Evolutionary conservation across 176 grass and related monocot genomes (phyloP).

Genomic region (Neostapfia colusana): DNA sequence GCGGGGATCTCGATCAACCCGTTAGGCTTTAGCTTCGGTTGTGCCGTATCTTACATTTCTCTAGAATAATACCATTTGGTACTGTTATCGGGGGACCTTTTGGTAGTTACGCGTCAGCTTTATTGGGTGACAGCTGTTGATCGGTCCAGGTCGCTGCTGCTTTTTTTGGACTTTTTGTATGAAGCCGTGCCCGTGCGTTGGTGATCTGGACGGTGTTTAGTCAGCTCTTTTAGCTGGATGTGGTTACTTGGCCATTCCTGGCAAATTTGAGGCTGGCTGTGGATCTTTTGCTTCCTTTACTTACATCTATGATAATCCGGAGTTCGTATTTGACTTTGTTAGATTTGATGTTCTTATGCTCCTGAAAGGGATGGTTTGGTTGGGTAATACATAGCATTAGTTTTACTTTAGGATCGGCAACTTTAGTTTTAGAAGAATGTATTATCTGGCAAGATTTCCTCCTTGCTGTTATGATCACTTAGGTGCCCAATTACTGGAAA

Average conservation of each 20-base stretch:
- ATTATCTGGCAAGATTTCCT: background rate
- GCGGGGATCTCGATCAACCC: background rate
- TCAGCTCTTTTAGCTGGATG: slow-evolving; percentile 1
- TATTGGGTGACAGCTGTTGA: background rate
- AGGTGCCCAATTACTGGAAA: slow-evolving; percentile 19
- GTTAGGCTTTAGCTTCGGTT: background rate
- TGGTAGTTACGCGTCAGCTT: background rate
- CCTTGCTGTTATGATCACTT: slow-evolving; percentile 12
- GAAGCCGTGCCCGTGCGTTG: background rate
- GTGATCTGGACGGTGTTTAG: background rate
- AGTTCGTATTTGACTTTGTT: background rate
- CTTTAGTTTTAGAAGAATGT: background rate
- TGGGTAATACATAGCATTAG: background rate
- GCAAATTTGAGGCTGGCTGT: background rate
- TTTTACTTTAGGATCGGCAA: background rate
- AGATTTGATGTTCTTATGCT: background rate
- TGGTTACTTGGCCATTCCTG: background rate
- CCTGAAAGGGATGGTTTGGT: background rate
- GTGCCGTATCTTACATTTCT: slow-evolving; percentile 1
- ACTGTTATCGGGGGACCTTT: background rate
- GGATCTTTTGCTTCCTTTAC: background rate
- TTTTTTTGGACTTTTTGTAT: slow-evolving; percentile 15
- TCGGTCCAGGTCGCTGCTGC: background rate
- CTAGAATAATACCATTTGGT: background rate
- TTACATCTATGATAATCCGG: background rate